phyloP scores from a whole-genome alignment of 202 grass and related monocot genomes.

The Musa balbisiana region DNA sequence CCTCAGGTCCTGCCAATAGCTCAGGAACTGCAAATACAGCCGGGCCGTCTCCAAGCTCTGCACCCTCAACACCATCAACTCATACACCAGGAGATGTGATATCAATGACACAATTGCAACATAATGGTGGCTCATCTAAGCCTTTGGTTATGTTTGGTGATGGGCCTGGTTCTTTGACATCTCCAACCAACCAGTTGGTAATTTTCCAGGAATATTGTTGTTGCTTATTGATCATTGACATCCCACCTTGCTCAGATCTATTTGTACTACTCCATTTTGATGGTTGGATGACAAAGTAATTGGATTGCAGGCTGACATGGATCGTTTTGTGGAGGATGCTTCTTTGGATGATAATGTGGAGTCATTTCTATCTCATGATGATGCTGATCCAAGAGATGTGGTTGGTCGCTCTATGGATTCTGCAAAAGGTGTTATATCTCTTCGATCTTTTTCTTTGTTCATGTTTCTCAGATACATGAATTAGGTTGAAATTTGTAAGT shows the following conservation, averaged over 20 bases:
- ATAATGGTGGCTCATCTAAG: constrained; percentile 79
- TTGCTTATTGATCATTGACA: background rate
- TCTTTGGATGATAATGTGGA: constrained; percentile 97
- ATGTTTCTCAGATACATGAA: background rate
- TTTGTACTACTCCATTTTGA: background rate
- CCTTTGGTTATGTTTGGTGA: constrained; percentile 72
- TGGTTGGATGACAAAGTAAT: constrained; percentile 14
- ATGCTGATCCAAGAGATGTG: constrained; percentile 80
- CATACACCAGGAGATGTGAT: constrained; percentile 92
- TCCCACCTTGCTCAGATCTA: too few species aligned
- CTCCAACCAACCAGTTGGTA: constrained; percentile 83
- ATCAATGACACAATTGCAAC: constrained; percentile 73
- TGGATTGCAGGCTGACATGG: constrained; percentile 83
- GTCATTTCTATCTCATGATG: constrained; percentile 98
- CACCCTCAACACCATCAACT: constrained; percentile 90
- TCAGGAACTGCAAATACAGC: constrained; percentile 93
- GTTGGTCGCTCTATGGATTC: constrained; percentile 84
- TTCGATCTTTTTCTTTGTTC: background rate
- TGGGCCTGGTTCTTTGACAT: constrained; percentile 70
- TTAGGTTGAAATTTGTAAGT: constrained; percentile 5
- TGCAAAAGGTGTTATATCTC: constrained; percentile 55
- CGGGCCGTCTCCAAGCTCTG: constrained; percentile 94
- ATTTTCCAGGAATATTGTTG: background rate
- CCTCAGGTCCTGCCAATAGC: constrained; percentile 93
- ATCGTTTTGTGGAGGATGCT: constrained; percentile 89